Base-by-base conservation (phyloP, 495 filamentous ascomycete genomes). In the Talaromyces nanjingensis region DNA sequence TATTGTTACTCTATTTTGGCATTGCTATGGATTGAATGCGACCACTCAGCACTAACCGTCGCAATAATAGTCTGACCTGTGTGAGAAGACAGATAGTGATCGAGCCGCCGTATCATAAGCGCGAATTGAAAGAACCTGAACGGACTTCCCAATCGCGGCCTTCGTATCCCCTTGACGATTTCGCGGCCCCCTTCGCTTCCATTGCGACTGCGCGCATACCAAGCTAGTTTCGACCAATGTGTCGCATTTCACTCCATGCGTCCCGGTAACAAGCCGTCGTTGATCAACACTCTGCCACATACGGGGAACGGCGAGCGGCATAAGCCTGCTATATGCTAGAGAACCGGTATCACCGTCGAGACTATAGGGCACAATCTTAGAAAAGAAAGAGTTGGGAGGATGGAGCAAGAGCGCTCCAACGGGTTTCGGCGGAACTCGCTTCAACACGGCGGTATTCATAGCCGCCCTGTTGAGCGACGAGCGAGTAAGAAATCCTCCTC, bases 401-500 rank as follows among this genome's bases (percentile, higher is more conserved):
- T 81, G 78, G 78, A 81, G 67, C 67, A 74, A 67, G 78, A 78
- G 65, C 74, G 74, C 67, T 69, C 75, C 42, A 79, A 78, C 70
- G 74, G 72, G 49, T 73, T 67, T 63, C 76, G 77, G 65, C 74
- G 78, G 66, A 76, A 74, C 66, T 81, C 78, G 11, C 69, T 75
- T 64, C 76, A 78, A 59, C 77, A 80, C 55, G 74, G 73, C 52
- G 73, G 73, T 49, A 59, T 72, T 45, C 71, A 79, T 65, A 79
- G 74, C 63, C 77, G 77, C 47, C 75, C 76, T 24, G 74, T 83
- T 67, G 78, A 82, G 70, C 74, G 79, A 20, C 75, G 80, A 34
- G 70, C 81, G 1, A 83, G 80, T 72, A 84, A 82, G 65, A 81
- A 83, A 65, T 79, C 80, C 18, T 81, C 81, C 20, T 83, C 81